A percentile compares a stretch with the other conserved stretches of the same genome.
Conservation (phyloP, 805 yeast genomes). For the Starmerella stellata region DNA sequence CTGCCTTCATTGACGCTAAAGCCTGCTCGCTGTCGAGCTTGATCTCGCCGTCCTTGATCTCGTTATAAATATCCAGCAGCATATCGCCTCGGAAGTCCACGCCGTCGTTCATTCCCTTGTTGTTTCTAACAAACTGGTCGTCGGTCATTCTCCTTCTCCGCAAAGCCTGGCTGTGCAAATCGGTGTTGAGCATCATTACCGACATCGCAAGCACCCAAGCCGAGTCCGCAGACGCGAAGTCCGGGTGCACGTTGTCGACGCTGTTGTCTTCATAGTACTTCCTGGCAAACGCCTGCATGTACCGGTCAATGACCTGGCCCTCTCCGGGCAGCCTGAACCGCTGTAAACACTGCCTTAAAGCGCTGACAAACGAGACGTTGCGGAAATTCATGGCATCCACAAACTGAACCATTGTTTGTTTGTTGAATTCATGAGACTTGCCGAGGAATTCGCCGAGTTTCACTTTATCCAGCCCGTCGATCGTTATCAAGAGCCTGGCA, state of each 20-base stretch:
- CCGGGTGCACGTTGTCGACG: constrained; percentile 20
- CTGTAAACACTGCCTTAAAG: constrained; percentile 69
- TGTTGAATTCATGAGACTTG: constrained; percentile 61
- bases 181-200: constrained; percentile 83
- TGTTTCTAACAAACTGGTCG: constrained; percentile 72
- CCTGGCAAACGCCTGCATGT: constrained; percentile 92
- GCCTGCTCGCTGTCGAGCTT: constrained; percentile 86
- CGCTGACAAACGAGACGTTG: constrained; percentile 55
- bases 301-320: constrained; percentile 92
- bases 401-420: constrained; percentile 80
- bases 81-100: constrained; percentile 62
- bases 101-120: constrained; percentile 84
- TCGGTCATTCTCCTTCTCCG: constrained; percentile 65
- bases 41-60: constrained; percentile 70
- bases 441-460: constrained; percentile 84
- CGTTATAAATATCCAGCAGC: constrained; percentile 50
- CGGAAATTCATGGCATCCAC: constrained; percentile 73
- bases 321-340: constrained; percentile 92
- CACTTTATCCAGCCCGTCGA: constrained; percentile 64
- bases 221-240: constrained; percentile 77
- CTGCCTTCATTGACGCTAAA: constrained; percentile 66
- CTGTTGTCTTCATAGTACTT: constrained; percentile 65
- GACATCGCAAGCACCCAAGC: constrained; percentile 87
- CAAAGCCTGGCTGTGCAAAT: constrained; percentile 75
- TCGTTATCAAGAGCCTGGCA: constrained; percentile 51